Evolutionary conservation across 192 early-diverging fungal genomes (phyloP).

Genomic region (Coemansia biformis): DNA sequence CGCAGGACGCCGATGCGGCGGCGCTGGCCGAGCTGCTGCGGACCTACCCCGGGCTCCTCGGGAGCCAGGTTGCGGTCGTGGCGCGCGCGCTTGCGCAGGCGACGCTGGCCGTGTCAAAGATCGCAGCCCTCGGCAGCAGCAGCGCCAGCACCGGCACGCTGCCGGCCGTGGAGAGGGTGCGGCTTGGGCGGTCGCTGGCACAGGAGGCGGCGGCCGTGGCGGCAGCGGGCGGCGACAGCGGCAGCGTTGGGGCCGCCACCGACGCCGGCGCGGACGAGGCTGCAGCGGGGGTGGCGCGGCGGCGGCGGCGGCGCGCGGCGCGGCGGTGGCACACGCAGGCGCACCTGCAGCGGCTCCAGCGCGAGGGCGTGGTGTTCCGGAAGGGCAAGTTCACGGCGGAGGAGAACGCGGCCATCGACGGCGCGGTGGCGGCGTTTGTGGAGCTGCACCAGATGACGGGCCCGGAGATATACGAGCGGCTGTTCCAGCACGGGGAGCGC

Average conservation of each 20-base stretch:
- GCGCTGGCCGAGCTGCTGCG: conserved; percentile 33
- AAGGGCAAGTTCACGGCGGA: conserved; percentile 47
- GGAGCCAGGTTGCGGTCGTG: conserved; percentile 26
- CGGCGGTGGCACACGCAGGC: conserved; percentile 40
- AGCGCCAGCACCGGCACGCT: conserved; percentile 2
- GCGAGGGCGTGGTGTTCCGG: conserved; percentile 35
- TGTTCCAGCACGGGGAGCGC: conserved; percentile 20
- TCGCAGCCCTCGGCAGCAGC: conserved; percentile 3
- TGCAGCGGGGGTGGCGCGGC: no score
- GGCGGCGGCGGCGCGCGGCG: not conserved
- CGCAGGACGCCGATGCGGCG: conserved; percentile 1
- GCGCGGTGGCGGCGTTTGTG: conserved; percentile 16
- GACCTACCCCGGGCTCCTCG: conserved; percentile 39
- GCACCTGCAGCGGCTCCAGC: conserved; percentile 35
- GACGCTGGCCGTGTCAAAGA: conserved; percentile 24
- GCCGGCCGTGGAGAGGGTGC: conserved; percentile 28
- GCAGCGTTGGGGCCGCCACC: no score
- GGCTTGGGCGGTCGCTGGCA: conserved; percentile 11
- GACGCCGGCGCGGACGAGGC: no score
- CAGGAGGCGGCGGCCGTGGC: not conserved
- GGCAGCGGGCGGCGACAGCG: not conserved
- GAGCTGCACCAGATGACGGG: conserved; percentile 20
- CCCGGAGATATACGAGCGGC: conserved; percentile 30
- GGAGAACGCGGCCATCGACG: conserved; percentile 35
- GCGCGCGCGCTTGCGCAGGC: conserved; percentile 41